These are phyloP conservation scores for Scenedesmus sp. DNA, from an alignment of 163 green algal genomes.

Conservation along the genomic window DNA sequence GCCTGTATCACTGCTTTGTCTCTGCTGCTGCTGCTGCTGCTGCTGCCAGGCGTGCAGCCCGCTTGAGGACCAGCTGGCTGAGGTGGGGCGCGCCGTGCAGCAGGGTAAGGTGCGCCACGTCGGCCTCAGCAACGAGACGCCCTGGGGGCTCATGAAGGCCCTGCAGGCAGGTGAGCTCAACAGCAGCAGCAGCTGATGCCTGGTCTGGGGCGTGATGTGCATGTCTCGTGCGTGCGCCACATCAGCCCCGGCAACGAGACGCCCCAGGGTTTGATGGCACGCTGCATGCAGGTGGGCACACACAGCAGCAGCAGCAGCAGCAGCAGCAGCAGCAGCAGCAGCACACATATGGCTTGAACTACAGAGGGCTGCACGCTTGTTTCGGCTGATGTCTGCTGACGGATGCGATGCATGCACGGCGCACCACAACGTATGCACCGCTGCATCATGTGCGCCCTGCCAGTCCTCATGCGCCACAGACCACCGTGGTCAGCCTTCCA, in stretches of 20 bases:
- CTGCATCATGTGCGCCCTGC: not conserved
- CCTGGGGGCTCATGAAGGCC: constrained; percentile 85
- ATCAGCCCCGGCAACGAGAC: constrained; percentile 96
- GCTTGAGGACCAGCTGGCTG: constrained; percentile 93
- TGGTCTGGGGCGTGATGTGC: no score
- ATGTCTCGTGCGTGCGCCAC: no score
- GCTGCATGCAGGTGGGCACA: constrained; percentile 21
- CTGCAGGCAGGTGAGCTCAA: constrained; percentile 30
- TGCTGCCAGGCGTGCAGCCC: constrained; percentile 29
- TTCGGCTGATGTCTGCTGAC: no score
- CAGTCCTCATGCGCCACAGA: no score
- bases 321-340: no score
- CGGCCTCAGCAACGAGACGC: constrained; percentile 96
- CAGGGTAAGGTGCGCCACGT: constrained; percentile 87
- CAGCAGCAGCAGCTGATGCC: not conserved
- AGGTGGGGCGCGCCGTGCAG: constrained; percentile 68
- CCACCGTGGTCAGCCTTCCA: no score
- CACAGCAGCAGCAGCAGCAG: not conserved
- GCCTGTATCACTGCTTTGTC: not conserved
- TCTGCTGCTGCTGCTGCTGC: not conserved
- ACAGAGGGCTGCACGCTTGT: no score
- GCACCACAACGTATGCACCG: no score
- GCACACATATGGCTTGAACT: not conserved
- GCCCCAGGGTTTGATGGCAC: constrained; percentile 82
- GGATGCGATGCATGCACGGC: no score